phyloP scores from a whole-genome alignment of 192 early-diverging fungal genomes.

The Pecoramyces ruminantium region DNA sequence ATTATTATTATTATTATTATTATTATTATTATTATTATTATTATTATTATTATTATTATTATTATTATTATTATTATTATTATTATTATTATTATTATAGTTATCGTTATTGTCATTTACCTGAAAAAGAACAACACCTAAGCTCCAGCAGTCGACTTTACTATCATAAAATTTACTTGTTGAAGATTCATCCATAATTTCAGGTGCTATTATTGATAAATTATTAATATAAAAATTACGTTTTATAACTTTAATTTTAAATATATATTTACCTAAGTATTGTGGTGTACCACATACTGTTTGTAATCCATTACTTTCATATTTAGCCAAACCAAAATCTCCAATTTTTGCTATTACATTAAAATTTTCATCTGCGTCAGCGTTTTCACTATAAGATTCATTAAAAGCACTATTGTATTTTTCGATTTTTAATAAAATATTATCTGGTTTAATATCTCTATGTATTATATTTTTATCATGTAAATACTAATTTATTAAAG shows the following conservation, averaged over 20 bases:
- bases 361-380: neutral
- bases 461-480: neutral
- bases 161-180: neutral
- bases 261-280: neutral
- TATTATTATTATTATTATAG: no score
- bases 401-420: neutral
- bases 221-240: no score
- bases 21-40: no score
- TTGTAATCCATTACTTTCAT: neutral
- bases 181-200: neutral
- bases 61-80: no score
- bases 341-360: neutral
- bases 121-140: neutral
- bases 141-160: neutral
- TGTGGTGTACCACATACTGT: neutral
- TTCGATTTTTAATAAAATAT: neutral
- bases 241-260: no score
- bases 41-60: no score
- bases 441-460: neutral
- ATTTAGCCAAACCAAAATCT: neutral
- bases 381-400: neutral
- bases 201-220: neutral
- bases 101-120: neutral
- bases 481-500: neutral
- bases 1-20: no score